Percentiles rank a stretch among this genome's conserved stretches.
Conservation (phyloP, 352 stramenopile genomes). For the Pythium vanterpoolii region DNA sequence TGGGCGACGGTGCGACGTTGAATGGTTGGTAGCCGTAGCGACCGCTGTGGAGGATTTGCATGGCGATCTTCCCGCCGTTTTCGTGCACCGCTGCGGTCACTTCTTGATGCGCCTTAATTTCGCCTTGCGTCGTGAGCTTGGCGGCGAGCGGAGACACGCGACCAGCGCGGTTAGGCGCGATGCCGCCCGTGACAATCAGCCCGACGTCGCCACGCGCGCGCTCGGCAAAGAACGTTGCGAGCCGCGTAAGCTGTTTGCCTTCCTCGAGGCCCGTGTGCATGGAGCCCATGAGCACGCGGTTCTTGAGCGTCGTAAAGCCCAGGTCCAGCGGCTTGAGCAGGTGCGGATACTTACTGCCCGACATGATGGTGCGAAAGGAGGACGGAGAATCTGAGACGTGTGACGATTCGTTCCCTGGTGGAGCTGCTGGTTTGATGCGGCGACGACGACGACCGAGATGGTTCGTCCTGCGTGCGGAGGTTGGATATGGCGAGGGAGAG, state of each 20-base stretch:
- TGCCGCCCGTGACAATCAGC: constrained; percentile 93
- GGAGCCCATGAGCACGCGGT: constrained; percentile 88
- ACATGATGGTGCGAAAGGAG: no score
- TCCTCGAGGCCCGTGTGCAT: constrained; percentile 93
- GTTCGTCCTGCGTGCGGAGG: no score
- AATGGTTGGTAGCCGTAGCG: constrained; percentile 97
- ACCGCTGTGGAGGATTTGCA: constrained; percentile 92
- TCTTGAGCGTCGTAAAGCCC: constrained; percentile 83
- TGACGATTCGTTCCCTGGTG: neutral
- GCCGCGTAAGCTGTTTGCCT: constrained; percentile 61
- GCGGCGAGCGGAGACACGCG: constrained; percentile 92
- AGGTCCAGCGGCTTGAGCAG: constrained; percentile 75
- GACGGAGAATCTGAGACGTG: constrained; percentile 1
- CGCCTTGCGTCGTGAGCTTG: constrained; percentile 89
- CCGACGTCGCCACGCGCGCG: constrained; percentile 91
- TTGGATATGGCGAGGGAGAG: no score
- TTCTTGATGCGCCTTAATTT: constrained; percentile 89
- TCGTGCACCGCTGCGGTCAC: constrained; percentile 94
- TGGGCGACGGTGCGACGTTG: constrained; percentile 88
- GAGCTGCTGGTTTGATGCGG: no score
- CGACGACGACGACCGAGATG: no score
- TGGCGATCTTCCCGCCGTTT: constrained; percentile 80
- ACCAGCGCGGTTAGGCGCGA: constrained; percentile 93
- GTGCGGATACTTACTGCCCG: constrained; percentile 71
- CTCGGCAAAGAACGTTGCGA: constrained; percentile 95